These are phyloP conservation scores for Aphanomyces stellatus DNA, from an alignment of 352 stramenopile species.

Conservation along the genomic window DNA sequence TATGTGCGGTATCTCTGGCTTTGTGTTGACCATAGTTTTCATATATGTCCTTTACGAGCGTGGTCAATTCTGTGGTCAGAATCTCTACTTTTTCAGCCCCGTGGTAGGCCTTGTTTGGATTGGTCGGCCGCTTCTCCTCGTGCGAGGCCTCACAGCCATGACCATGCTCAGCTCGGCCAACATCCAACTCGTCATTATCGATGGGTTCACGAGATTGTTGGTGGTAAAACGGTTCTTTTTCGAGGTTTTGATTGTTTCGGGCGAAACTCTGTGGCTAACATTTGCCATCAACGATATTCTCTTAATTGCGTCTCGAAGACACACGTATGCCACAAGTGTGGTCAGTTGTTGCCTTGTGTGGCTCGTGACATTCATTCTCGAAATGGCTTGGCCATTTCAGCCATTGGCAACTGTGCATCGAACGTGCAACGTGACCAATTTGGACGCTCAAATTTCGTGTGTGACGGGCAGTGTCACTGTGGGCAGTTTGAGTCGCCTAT, in stretches of 20 bases:
- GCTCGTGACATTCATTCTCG: background rate
- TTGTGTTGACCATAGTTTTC: background rate
- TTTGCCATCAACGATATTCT: background rate
- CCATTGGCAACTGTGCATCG: background rate
- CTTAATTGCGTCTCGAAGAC: background rate
- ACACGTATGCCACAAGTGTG: background rate
- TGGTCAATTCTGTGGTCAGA: background rate
- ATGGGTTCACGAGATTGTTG: background rate
- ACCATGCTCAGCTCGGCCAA: background rate
- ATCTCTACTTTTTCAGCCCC: background rate
- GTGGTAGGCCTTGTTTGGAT: background rate
- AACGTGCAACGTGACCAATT: background rate
- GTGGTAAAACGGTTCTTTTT: background rate
- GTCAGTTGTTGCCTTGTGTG: background rate
- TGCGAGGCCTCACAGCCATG: background rate
- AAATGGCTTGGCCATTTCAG: background rate
- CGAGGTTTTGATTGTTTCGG: background rate
- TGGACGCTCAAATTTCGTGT: constrained; percentile 3
- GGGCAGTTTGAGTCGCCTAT: background rate
- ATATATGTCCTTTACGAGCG: background rate
- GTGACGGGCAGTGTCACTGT: background rate
- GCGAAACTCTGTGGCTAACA: background rate
- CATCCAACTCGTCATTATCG: background rate
- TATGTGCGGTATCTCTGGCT: background rate
- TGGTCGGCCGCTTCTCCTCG: background rate